Conservation (phyloP, 1,284 basidiomycete species). For the Ustilago bromivora region DNA sequence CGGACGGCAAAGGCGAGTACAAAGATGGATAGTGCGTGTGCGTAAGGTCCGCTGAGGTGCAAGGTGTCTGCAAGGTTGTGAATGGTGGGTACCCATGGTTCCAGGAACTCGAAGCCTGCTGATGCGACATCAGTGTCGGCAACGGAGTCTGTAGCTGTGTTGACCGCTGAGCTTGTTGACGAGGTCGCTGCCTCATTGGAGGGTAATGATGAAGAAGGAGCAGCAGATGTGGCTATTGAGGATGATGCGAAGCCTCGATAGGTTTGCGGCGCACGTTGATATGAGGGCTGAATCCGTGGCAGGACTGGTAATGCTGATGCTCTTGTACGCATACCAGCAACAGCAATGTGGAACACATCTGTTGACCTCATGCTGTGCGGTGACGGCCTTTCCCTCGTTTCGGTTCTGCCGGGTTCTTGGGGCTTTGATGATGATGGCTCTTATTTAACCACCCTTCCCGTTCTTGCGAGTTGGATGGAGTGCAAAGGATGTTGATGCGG, state of each 20-base stretch:
- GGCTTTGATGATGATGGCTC: too few relatives aligned
- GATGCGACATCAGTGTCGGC: constrained; percentile 13
- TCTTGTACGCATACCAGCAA: constrained; percentile 23
- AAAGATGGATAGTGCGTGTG: constrained; percentile 78
- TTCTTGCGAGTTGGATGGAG: not conserved
- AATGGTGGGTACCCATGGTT: constrained; percentile 49
- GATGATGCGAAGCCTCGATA: constrained; percentile 33
- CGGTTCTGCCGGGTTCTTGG: not conserved
- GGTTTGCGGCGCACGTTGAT: not conserved
- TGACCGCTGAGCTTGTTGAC: not conserved
- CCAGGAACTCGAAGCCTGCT: constrained; percentile 48
- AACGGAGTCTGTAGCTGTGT: constrained; percentile 10
- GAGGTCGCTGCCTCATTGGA: not conserved
- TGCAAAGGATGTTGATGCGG: not conserved
- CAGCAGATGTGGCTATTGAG: not conserved
- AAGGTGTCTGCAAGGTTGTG: constrained; percentile 49
- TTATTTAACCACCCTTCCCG: too few relatives aligned
- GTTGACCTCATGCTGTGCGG: constrained; percentile 16
- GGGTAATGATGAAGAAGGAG: constrained; percentile 10
- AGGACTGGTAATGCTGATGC: constrained; percentile 9
- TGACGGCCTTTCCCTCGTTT: not conserved
- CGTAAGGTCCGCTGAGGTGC: constrained; percentile 47
- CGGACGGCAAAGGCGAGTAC: constrained; percentile 79
- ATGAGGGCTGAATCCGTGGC: not conserved
- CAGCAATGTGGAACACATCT: constrained; percentile 19